Percentiles rank a stretch among this genome's conserved stretches.
Evolutionary conservation across 2,329 filamentous ascomycete genomes (phyloP).

Genomic region (Corinectria fuckeliana): DNA sequence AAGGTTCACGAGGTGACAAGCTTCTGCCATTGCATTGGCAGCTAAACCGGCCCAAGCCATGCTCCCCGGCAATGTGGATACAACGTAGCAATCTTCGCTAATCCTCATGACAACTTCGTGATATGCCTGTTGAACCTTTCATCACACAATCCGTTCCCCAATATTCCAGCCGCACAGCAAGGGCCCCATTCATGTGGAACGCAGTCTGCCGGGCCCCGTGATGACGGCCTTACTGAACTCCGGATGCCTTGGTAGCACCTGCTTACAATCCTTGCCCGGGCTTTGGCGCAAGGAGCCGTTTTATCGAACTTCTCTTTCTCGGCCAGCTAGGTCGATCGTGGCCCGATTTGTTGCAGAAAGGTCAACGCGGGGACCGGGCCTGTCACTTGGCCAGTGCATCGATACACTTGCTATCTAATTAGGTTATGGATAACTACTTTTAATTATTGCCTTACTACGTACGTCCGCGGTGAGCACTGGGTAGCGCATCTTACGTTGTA

Average conservation of each 20-base stretch:
- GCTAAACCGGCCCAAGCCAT: neutral
- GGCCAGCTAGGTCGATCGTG: neutral
- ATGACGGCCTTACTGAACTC: neutral
- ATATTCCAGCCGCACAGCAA: neutral
- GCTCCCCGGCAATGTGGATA: neutral
- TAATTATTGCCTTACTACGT: neutral
- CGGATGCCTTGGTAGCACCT: conserved; percentile 7
- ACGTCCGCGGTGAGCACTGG: neutral
- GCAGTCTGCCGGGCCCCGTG: conserved; percentile 2
- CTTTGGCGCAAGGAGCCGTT: neutral
- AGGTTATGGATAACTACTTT: neutral
- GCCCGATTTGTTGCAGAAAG: neutral
- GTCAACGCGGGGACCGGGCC: neutral
- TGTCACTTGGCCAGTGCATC: conserved; percentile 7
- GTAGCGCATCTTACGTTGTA: neutral
- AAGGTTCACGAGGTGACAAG: neutral
- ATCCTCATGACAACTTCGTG: neutral
- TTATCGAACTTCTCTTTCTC: neutral
- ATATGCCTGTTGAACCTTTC: neutral
- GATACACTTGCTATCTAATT: neutral
- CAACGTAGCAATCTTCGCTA: neutral
- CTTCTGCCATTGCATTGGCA: conserved; percentile 5
- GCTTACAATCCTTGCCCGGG: conserved; percentile 5
- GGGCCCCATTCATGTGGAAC: neutral
- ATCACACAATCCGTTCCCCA: neutral